Base-by-base conservation (phyloP, 176 grass and related monocot species). In the Pontederia crassipes region DNA sequence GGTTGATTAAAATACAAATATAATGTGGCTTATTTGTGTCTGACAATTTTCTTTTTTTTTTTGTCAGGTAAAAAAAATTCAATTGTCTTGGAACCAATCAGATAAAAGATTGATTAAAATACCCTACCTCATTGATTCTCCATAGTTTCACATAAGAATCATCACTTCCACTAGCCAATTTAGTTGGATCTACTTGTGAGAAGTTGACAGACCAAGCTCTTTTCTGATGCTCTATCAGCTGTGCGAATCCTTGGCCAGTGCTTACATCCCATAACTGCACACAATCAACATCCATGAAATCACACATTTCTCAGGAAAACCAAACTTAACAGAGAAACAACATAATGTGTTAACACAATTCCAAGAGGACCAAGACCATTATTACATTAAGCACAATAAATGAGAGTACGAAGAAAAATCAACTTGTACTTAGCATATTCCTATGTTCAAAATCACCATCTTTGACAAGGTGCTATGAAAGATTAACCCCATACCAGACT, bases 191-290 rank as follows among this genome's bases (percentile, higher is more conserved):
- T 40, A 86, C 78, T 40, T 85, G 76, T 35, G 94, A 98, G 75
- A 98, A 98, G 86, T 75, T 82, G 40, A 98, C 88, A 60, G 94
- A 98, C 94, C 94, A 98, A 69, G 94, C 85, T 64, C 94, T 89
- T 74, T 93, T 98, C 55, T 65, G 64, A 66, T 98, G 94, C 54
- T 81, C 94, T 72, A 71, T 86, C 32, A 93, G 89, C 70, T 65
- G 82, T 4, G 55, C 81, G 49, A 98, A 77, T 65, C 88, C 94
- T 80, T 98, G 84, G 57, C 94, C 94, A 28, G 79, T 83, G 75
- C 79, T 98, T 74, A 84, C 88, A 83, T 98, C 94, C 94, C 94
- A 98, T 61, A 98, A 78, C 94, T 98, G 82, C 82, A 86, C 68
- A 60, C n/a, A 65, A 75, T 15, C 26, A 46, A 46, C 48, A 40